Conservation (phyloP, 1,284 basidiomycete genomes). For the Tausonia pullulans region DNA sequence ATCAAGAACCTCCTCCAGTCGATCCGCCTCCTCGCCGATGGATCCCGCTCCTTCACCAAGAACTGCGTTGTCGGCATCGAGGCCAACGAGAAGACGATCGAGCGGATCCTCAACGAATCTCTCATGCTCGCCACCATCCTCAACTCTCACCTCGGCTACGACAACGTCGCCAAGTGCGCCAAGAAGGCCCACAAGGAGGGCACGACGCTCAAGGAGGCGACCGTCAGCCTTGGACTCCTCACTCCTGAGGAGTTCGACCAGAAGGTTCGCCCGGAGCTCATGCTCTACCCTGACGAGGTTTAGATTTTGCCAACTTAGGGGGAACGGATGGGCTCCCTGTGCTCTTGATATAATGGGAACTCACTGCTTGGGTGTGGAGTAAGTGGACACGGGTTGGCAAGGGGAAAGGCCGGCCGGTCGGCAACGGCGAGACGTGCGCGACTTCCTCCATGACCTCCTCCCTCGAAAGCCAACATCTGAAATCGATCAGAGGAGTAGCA, state of each 20-base stretch:
- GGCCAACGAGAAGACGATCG: constrained; percentile 90
- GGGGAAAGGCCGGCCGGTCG: too few species aligned
- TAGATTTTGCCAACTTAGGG: constrained; percentile 11
- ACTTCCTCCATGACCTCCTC: too few species aligned
- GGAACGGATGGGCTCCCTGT: too few species aligned
- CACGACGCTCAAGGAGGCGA: constrained; percentile 88
- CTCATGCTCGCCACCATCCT: constrained; percentile 93
- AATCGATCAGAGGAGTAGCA: too few species aligned
- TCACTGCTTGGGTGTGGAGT: too few species aligned
- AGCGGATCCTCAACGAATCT: constrained; percentile 80
- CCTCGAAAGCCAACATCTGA: too few species aligned
- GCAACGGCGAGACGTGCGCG: too few species aligned
- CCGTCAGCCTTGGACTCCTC: constrained; percentile 73
- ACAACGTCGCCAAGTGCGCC: constrained; percentile 95
- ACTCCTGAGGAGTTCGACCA: constrained; percentile 87
- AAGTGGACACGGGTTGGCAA: too few species aligned
- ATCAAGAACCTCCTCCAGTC: constrained; percentile 96
- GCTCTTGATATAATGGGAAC: too few species aligned
- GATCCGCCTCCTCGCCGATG: constrained; percentile 86
- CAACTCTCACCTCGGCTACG: constrained; percentile 86
- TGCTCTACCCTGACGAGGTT: constrained; percentile 33
- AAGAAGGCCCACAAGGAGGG: constrained; percentile 99
- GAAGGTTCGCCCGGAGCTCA: constrained; percentile 81
- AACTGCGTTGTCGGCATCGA: constrained; percentile 94
- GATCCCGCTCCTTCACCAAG: constrained; percentile 85